A percentile compares a stretch with the other conserved stretches of the same genome.
These are phyloP conservation scores for Trichoderma koningiopsis DNA, from an alignment of 2,329 filamentous ascomycete species.

Conservation along the genomic window DNA sequence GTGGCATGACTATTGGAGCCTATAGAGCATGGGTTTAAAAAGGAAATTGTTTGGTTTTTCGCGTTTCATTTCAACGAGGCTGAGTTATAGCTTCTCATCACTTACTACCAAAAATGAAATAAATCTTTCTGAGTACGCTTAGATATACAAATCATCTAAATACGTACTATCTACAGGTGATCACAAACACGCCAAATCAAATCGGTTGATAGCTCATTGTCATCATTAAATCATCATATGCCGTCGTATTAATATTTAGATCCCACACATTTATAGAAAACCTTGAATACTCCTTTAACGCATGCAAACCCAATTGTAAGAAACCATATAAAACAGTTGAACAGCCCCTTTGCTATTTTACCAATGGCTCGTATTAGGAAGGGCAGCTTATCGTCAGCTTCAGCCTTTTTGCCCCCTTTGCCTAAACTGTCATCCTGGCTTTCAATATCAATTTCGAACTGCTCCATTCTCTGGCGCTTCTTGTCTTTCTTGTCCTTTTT, in stretches of 20 bases:
- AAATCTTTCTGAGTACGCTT: not conserved
- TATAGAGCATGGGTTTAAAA: not conserved
- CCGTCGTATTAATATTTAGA: slow-evolving; percentile 42
- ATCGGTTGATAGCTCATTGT: not conserved
- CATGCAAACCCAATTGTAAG: slow-evolving; percentile 59
- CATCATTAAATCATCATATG: slow-evolving; percentile 12
- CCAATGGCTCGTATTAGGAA: slow-evolving; percentile 51
- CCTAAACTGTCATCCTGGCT: slow-evolving; percentile 56
- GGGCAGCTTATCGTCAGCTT: slow-evolving; percentile 53
- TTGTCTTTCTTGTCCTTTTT: slow-evolving; percentile 51
- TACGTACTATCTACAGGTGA: not conserved
- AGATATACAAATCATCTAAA: not conserved
- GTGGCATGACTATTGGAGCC: not conserved
- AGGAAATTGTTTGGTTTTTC: not conserved
- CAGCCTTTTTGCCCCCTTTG: slow-evolving; percentile 42
- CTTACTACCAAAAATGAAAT: not conserved
- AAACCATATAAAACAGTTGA: slow-evolving; percentile 62
- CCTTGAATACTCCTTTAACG: slow-evolving; percentile 52
- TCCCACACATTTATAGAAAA: slow-evolving; percentile 54
- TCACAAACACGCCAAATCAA: not conserved
- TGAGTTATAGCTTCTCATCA: not conserved
- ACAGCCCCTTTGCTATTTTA: slow-evolving; percentile 54
- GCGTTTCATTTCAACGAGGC: not conserved
- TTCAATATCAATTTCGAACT: slow-evolving; percentile 64
- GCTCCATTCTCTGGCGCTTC: slow-evolving; percentile 50